A percentile compares a stretch with the other conserved stretches of the same genome.
Evolutionary conservation across 2,329 filamentous ascomycete genomes (phyloP).

Genomic region (Diaporthe humulicola): DNA sequence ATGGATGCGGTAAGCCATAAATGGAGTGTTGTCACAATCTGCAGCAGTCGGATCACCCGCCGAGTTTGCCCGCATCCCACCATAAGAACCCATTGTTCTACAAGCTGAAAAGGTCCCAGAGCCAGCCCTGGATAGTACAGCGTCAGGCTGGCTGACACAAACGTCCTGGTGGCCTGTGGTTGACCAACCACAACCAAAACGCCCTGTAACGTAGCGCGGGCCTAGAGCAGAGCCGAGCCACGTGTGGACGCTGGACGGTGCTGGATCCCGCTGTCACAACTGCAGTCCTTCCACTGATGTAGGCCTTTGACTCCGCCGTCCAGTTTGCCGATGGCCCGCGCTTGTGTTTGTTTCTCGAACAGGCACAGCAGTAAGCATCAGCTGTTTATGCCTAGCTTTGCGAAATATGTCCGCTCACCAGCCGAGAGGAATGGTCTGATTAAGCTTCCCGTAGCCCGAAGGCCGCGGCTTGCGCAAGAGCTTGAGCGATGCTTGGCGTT

Average conservation of each 20-base stretch:
- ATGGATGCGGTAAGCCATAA: neutral
- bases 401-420: neutral
- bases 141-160: constrained; percentile 12
- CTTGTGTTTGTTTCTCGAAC: neutral
- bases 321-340: neutral
- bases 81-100: neutral
- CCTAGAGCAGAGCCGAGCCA: constrained; percentile 26
- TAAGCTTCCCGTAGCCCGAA: constrained; percentile 16
- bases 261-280: constrained; percentile 31
- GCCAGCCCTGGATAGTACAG: constrained; percentile 25
- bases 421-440: neutral
- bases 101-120: neutral
- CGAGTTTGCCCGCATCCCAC: neutral
- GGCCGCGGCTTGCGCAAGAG: neutral
- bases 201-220: constrained; percentile 26
- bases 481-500: constrained; percentile 17
- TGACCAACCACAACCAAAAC: neutral
- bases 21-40: neutral
- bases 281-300: constrained; percentile 24
- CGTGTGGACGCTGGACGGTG: constrained; percentile 29
- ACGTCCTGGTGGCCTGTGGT: neutral
- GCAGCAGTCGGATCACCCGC: neutral
- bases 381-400: neutral
- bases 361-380: neutral
- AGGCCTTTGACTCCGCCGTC: neutral